Base-by-base conservation (phyloP, 805 yeast genomes). In the Martiniozyma abietophila region DNA sequence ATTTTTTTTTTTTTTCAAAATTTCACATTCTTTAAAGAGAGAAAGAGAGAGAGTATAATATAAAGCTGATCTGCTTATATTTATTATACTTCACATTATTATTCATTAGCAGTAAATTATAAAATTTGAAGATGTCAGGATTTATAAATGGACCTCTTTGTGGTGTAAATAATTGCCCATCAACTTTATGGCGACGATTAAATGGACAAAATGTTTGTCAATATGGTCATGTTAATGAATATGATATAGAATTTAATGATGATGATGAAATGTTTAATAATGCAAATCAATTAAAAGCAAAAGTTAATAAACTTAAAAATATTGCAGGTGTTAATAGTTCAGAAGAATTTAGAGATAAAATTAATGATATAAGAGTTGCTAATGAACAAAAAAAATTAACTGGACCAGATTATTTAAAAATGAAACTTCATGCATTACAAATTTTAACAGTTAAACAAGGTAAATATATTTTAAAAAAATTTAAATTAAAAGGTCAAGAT, bases 131-230 rank as follows among this genome's bases (percentile, higher is more conserved):
- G 8, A 47, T 47, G 44, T 37, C 42, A 10, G 44, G 47, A 25
- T 52, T 44, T 26, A 64, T 67, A 26, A 64, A 76, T 45, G 97
- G 98, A 2, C 79, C 82, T 4, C 58, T 79, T 5, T 89, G 98
- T 66, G 96, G 96, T 1, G 76, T 77, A 3, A 88, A 81, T 43
- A 89, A 89, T 61, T 89, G 98, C 58, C 74, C 81, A 4, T 81
- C 96, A 1, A 61, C 75, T 25, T 67, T 78, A 32, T 89, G 84
- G 74, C 67, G 79, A 32, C 56, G 72, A 20, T 60, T 74, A 3
- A 84, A 81, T 48, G 98, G 98, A 18, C 73, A 73, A 32, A 69
- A 76, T 37, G 78, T 88, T 8, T 89, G 98, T 53, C 89, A 82
- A 48, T 80, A 71, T 49, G 97, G 97, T 5, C 98, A 89, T 58